phyloP scores from a whole-genome alignment of 1,284 basidiomycete genomes.

The Ustilago shanxiensis region DNA sequence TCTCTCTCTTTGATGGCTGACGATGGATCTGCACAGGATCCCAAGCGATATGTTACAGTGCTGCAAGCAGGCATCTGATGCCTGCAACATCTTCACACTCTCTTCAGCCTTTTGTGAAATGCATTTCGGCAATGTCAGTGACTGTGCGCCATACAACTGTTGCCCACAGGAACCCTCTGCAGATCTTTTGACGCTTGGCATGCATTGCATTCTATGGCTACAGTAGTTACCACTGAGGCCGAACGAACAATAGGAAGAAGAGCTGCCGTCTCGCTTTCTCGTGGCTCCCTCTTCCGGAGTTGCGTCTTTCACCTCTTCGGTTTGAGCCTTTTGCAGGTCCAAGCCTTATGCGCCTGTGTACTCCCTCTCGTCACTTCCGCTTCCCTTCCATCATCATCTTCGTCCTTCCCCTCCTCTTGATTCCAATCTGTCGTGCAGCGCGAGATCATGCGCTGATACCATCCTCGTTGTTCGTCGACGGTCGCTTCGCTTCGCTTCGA shows the following conservation, averaged over 20 bases:
- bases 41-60: background rate
- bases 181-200: constrained; percentile 28
- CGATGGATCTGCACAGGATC: background rate
- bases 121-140: background rate
- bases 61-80: constrained; percentile 3
- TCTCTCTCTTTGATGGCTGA: background rate
- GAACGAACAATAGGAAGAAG: background rate
- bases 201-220: constrained; percentile 12
- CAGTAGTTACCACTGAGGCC: too few species aligned
- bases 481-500: background rate
- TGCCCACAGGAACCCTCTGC: background rate
- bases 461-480: background rate
- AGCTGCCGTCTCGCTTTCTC: background rate
- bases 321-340: background rate
- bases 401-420: background rate
- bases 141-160: background rate
- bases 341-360: too few species aligned
- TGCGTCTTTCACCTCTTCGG: background rate
- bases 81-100: constrained; percentile 1
- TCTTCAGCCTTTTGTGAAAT: background rate
- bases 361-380: background rate
- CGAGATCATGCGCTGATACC: constrained; percentile 10
- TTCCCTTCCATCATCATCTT: background rate
- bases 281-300: background rate
- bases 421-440: background rate